phyloP scores from a whole-genome alignment of 805 yeast species.

The Candida rishiriensis region DNA sequence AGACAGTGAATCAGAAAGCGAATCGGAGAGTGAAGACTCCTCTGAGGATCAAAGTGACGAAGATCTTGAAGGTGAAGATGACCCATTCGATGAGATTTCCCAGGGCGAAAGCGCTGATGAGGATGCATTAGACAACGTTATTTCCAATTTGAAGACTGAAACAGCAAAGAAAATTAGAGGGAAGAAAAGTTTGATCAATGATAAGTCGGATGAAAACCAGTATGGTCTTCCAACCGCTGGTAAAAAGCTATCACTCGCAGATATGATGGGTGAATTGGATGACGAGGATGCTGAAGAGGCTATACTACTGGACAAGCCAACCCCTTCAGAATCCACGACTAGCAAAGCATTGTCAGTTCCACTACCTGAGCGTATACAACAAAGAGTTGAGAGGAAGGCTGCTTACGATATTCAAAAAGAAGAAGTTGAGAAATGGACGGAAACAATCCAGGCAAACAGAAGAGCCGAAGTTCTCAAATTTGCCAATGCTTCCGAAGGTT shows the following conservation, averaged over 20 bases:
- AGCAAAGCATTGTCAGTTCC: constrained; percentile 66
- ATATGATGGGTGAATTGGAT: constrained; percentile 66
- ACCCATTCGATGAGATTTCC: constrained; percentile 25
- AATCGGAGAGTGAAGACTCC: constrained; percentile 18
- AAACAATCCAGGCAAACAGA: constrained; percentile 70
- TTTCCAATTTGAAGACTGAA: constrained; percentile 35
- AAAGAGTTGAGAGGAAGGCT: constrained; percentile 79
- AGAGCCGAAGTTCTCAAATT: constrained; percentile 81
- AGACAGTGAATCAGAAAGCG: constrained; percentile 16
- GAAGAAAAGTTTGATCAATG: constrained; percentile 45
- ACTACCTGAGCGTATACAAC: constrained; percentile 78
- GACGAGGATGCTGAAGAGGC: constrained; percentile 46
- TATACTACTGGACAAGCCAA: constrained; percentile 33
- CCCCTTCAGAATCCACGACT: constrained; percentile 10
- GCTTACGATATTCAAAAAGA: constrained; percentile 87
- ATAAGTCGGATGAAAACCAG: constrained; percentile 62
- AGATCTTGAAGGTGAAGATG: constrained; percentile 17
- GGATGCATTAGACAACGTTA: constrained; percentile 41
- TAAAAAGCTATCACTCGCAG: constrained; percentile 57
- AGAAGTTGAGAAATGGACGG: constrained; percentile 87
- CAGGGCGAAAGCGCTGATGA: constrained; percentile 5
- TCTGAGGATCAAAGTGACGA: constrained; percentile 23
- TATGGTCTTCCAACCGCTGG: constrained; percentile 60
- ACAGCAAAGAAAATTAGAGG: constrained; percentile 31
- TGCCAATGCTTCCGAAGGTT: constrained; percentile 43